phyloP scores from a whole-genome alignment of 2,329 filamentous ascomycete genomes.

The Arachnomyces sp. region DNA sequence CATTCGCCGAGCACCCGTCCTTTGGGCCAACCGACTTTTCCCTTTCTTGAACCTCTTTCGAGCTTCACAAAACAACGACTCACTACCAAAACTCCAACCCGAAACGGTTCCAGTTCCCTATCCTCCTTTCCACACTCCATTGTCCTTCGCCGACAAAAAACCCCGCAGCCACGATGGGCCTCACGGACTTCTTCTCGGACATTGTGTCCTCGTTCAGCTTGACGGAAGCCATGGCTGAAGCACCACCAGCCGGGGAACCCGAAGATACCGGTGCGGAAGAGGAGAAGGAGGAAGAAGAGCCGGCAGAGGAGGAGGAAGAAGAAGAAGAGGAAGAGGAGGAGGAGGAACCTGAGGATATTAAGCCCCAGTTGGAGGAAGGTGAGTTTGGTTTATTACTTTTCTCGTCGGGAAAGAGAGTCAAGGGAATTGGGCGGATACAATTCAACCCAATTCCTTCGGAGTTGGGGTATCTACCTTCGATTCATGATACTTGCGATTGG shows the following conservation, averaged over 20 bases:
- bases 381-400: conserved; percentile 38
- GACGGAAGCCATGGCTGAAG: conserved; percentile 54
- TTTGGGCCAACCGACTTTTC: conserved; percentile 28
- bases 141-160: conserved; percentile 24
- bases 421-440: too few species aligned
- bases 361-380: conserved; percentile 90
- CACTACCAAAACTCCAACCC: conserved; percentile 21
- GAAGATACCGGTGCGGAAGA: conserved; percentile 45
- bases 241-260: conserved; percentile 42
- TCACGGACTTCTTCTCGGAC: conserved; percentile 58
- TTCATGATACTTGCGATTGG: background rate
- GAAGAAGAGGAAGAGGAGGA: conserved; percentile 77
- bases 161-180: conserved; percentile 47
- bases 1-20: too few species aligned
- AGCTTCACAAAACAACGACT: conserved; percentile 29
- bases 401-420: conserved; percentile 1
- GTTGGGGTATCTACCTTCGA: background rate
- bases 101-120: conserved; percentile 18
- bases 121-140: conserved; percentile 18
- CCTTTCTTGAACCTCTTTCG: conserved; percentile 19
- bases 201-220: conserved; percentile 52
- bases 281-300: conserved; percentile 49
- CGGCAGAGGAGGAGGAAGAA: conserved; percentile 61
- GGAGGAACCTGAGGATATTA: conserved; percentile 74
- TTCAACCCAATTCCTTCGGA: background rate